Evolutionary conservation across 2,329 filamentous ascomycete genomes (phyloP), one percentile per base, ranked within the genome.

Genomic region (Dryadomyces quercivorus): DNA sequence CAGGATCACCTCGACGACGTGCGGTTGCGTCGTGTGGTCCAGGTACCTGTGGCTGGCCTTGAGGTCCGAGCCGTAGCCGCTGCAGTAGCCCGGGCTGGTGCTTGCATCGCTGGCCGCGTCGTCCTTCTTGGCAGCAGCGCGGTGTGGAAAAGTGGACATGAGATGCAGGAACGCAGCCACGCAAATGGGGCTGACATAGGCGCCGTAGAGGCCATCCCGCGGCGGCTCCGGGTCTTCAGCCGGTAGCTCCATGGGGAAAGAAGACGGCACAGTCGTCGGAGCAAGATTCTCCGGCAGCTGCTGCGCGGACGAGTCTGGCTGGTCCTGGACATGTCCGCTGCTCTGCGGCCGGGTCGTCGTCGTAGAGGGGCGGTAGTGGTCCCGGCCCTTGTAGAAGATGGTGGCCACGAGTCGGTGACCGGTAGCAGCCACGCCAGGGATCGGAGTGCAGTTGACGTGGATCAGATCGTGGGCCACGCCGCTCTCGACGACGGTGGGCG

Each of bases 1-100:
- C 52, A 88, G 73, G 0, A 77, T 77, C 50, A 86, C 68, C 67
- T 88, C 84, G 53, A 86, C 83, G 16, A 88, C 80, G 22, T 74
- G 72, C 1, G 84, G 83, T 54, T 77, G 75, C 44, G 74, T 72
- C 42, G 73, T 73, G 57, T 72, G 76, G 61, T 87, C 82, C 54
- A 88, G 74, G 63, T 81, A 84, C 56, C 80, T 76, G 61, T 85
- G 82, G 48, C 80, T 80, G 31, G 80, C 84, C 56, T 74, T 74
- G 54, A 80, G 70, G 61, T 80, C 74, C 44, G 70, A 68, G 10
- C 58, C 59, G n/a, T 58, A 59, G 1, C 58, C 59, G n/a, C 50
- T 49, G 2, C 43, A 42, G 44, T 51, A 51, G 3, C 44, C n/a
- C 21, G 42, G 47, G 22, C 26, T 18, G 1, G 31, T n/a, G 13